Conservation (phyloP, 2,329 filamentous ascomycete genomes). For the Neonectria neomacrospora region DNA sequence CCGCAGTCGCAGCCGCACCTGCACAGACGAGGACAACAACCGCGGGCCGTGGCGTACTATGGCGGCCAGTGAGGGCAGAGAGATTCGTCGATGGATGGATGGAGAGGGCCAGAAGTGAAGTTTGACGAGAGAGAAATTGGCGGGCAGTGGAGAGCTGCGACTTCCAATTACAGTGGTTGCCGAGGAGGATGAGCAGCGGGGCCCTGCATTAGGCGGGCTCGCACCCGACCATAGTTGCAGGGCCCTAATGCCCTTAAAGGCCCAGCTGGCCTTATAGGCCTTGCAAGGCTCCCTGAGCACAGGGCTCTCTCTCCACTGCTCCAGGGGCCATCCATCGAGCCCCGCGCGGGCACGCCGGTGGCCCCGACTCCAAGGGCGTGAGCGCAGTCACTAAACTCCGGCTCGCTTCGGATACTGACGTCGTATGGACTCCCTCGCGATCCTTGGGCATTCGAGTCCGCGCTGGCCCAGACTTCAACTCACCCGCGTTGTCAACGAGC, state of each 20-base stretch:
- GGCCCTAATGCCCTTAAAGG: constrained; percentile 1
- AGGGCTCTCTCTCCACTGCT: too few relatives aligned
- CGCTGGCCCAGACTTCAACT: constrained; percentile 1
- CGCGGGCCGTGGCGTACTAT: neutral
- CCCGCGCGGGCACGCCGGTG: constrained; percentile 26
- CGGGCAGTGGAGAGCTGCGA: constrained; percentile 2
- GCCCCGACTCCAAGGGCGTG: constrained; percentile 29
- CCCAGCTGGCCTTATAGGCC: neutral
- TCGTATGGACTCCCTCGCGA: constrained; percentile 9
- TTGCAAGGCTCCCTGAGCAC: constrained; percentile 16
- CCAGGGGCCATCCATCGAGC: constrained; percentile 5
- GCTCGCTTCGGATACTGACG: constrained; percentile 2
- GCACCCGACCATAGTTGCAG: constrained; percentile 14
- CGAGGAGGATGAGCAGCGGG: constrained; percentile 8
- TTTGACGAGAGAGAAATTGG: constrained; percentile 9
- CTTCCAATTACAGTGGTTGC: constrained; percentile 5
- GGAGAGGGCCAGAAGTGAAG: neutral
- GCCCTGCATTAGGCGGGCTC: constrained; percentile 5
- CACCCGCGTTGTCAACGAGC: neutral
- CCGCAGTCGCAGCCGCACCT: neutral
- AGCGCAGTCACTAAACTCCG: neutral
- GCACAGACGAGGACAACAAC: constrained; percentile 12
- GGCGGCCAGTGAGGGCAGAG: constrained; percentile 4
- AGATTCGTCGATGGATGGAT: constrained; percentile 1
- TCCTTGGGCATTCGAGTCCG: neutral